Base-by-base conservation (phyloP, 495 filamentous ascomycete species). In the Aspergillus funiculosus region DNA sequence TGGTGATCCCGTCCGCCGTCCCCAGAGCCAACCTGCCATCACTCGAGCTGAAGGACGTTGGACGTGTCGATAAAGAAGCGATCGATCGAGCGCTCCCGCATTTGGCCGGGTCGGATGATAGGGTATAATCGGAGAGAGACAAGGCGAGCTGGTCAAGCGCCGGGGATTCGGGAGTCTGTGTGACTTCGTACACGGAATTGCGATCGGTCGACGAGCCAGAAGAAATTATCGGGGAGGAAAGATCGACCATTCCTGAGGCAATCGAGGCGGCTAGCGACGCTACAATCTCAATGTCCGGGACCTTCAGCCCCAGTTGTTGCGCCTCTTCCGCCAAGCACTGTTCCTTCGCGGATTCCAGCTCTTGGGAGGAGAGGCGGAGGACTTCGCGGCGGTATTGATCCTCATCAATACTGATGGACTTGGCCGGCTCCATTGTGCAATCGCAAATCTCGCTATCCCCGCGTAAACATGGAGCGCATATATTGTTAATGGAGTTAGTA, bases 21-120 rank as follows among this genome's bases (percentile, higher is more conserved):
- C 50, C 42, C 20, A 46, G 45, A 2, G 50, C 30, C 5, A 57
- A 35, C 10, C 50, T 60, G 19, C 62, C 66, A 26, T 71, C 67
- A 35, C 56, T 68, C 0, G 69, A 71, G 38, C 65, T 66, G 43
- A 59, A 69, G 1, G 69, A 73, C 2, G 69, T 70, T 1, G 68
- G 69, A 2, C 65, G 60, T 8, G 67, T 72, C 1, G 67, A 72
- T 2, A 64, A 51, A 14, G 68, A 70, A 18, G 64, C 63, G 35
- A 69, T 58, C 19, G 69, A 73, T 21, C 68, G 66, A 17, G 60
- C 57, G 50, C 69, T 73, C 7, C 63, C 60, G 10, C 61, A 47
- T 38, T 66, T 62, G 20, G 40, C 48, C 8, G 46, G 60, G 19
- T 60, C 56, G 11, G 69, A 69, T n/a, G 59, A 58, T 18, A 71